Evolutionary conservation across 1,284 basidiomycete genomes (phyloP), one percentile per base, ranked within the genome.

Genomic region (Thecaphora thlaspeos): DNA sequence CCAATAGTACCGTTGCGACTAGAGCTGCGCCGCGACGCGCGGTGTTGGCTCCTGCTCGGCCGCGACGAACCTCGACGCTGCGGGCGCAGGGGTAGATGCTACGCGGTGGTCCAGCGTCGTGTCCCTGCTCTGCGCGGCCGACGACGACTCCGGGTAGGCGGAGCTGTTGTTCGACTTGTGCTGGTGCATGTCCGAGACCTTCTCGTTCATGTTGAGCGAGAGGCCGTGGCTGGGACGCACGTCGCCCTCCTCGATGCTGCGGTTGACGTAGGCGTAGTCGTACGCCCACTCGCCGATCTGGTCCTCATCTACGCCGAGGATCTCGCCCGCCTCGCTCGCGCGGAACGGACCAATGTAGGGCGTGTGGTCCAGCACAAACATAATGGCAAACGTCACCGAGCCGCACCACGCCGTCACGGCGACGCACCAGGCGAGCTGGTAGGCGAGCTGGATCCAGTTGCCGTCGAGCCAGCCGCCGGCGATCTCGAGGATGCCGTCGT

Each of bases 231-330:
- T 55, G 19, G 61, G 68, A 21, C 64, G 46, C 61, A 62, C 71
- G 59, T 73, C 71, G 45, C 69, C 68, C 41, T 74, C 70, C 15
- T 43, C 41, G 34, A 72, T 48, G 39, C 70, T 68, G 18, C 70
- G 58, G 64, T 73, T 70, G 62, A 70, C 57, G 46, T 60, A 66
- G 12, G 67, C 64, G 34, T 62, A 73, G 54, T 70, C 74, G 60
- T 76, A 73, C 1, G 73, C 73, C 48, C 50, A 68, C 56, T 91
- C 87, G 30, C 85, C 84, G 71, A 89, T 75, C 60, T 80, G 76
- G 45, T 74, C 77, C 58, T 77, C 89, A 78, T 96, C 91, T 84
- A 94, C 88, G 45, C 91, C 91, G 47, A 90, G 82, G 51, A 83
- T 84, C 81, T 95, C 90, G 30, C 85, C 88, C 75, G 89, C 86